Base-by-base conservation (phyloP, 2,329 filamentous ascomycete species). In the Paecilomyces variotii region DNA sequence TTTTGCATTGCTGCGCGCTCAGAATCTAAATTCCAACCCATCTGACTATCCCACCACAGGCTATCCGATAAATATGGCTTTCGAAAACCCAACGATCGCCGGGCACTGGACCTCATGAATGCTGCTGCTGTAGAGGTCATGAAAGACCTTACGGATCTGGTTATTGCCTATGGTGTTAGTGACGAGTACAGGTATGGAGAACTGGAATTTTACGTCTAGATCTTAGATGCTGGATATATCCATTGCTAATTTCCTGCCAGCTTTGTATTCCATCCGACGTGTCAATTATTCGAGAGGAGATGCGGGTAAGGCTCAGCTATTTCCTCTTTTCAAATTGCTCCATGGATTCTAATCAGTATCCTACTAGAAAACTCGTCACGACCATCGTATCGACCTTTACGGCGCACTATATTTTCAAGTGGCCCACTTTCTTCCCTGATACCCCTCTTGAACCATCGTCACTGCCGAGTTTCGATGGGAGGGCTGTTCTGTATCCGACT, bases 301-400 rank as follows among this genome's bases (percentile, higher is more conserved):
- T 84, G 85, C 56, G 91, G 89, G 85, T 91, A 78, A 71, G 78
- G 66, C 32, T 19, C 19, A 1, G 19, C 1, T 19, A 19, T 19
- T 19, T 19, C 11, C 50, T 55, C 35, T 52, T 56, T 35, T 26
- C 7, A 57, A 19, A 45, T 45, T 45, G 4, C 35, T 19, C 19
- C 19, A 19, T 19, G 19, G 3, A 4, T 50, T 26, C 2, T 56
- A 12, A 28, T 7, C 35, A 26, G 19, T 25, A 7, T n/a, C 55
- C n/a, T 52, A 95, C n/a, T 52, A 95, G 90, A 72, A 99, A 99
- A 76, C 81, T 99, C 19, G 87, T 93, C 14, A 93, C 90, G 14
- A 97, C 92, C 0, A 84, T 97, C 49, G 90, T 94, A 10, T 96
- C 92, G 14, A 93, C 90, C 0, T 99, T 99, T 70, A 96, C 93